Percentiles rank a stretch among this genome's conserved stretches.
phyloP scores from a whole-genome alignment of 1,284 basidiomycete genomes.

The Chondrostereum purpureum region DNA sequence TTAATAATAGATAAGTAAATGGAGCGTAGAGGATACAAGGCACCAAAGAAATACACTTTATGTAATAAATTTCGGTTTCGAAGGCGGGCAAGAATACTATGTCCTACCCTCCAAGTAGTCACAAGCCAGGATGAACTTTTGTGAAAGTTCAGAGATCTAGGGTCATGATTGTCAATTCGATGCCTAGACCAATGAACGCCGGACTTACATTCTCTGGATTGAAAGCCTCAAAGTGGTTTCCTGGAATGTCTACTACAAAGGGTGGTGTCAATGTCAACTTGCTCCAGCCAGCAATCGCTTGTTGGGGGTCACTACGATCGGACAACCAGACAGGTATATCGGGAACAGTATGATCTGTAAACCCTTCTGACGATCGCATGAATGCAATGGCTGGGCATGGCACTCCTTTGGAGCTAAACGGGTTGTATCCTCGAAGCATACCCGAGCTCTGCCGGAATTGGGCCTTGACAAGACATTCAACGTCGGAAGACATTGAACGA shows the following conservation, averaged over 20 bases:
- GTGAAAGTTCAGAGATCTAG: too few relatives aligned
- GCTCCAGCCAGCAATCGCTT: constrained; percentile 43
- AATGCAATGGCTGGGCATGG: constrained; percentile 32
- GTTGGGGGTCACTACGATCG: constrained; percentile 31
- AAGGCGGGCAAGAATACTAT: too few relatives aligned
- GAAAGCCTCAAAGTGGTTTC: constrained; percentile 62
- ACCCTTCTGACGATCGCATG: constrained; percentile 39
- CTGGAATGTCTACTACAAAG: constrained; percentile 50
- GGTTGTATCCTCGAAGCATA: constrained; percentile 12
- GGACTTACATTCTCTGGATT: constrained; percentile 45
- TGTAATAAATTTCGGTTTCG: too few relatives aligned
- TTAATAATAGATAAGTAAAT: too few relatives aligned
- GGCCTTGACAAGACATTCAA: constrained; percentile 10
- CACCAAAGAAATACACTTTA: too few relatives aligned
- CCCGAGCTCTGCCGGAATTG: constrained; percentile 14
- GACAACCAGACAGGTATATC: constrained; percentile 43
- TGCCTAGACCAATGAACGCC: too few relatives aligned
- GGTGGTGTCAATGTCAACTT: constrained; percentile 29
- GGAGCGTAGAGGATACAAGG: too few relatives aligned
- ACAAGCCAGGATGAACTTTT: too few relatives aligned
- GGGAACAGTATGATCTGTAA: constrained; percentile 20
- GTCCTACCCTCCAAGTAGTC: too few relatives aligned
- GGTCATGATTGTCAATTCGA: too few relatives aligned
- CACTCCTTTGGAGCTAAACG: constrained; percentile 6
- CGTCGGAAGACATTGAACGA: constrained; percentile 9